These are phyloP conservation scores for Fusarium luffae DNA, from an alignment of 2,329 filamentous ascomycete genomes.

Conservation along the genomic window DNA sequence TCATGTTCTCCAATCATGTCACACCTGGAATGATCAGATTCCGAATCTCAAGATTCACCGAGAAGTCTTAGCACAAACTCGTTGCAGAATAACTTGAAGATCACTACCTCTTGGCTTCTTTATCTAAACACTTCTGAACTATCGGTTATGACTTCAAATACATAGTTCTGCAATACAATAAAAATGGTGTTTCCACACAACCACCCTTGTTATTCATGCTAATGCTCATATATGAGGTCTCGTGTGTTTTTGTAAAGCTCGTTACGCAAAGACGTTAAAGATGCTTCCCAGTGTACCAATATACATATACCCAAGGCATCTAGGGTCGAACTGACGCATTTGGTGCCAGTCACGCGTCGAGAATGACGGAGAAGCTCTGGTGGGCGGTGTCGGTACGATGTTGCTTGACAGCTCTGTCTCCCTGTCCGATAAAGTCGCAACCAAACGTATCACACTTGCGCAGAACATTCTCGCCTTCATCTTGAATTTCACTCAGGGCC, in stretches of 20 bases:
- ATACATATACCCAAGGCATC: neutral
- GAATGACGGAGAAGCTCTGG: slow-evolving; percentile 55
- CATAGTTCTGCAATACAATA: neutral
- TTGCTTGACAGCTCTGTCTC: slow-evolving; percentile 66
- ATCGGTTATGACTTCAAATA: neutral
- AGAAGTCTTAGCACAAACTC: neutral
- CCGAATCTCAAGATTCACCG: neutral
- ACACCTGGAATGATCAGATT: neutral
- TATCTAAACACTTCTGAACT: neutral
- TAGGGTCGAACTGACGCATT: neutral
- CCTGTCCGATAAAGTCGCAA: slow-evolving; percentile 75
- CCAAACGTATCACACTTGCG: slow-evolving; percentile 75
- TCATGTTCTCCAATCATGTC: neutral
- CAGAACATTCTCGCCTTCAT: slow-evolving; percentile 80
- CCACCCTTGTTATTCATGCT: neutral
- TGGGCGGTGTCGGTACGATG: slow-evolving; percentile 73
- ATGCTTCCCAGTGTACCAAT: neutral
- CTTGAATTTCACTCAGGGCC: slow-evolving; percentile 74
- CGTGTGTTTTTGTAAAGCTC: neutral
- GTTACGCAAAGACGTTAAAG: neutral
- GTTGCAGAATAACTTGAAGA: neutral
- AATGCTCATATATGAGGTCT: neutral
- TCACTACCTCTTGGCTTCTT: no score
- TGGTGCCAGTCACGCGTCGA: slow-evolving; percentile 45
- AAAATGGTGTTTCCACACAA: neutral